phyloP scores from a whole-genome alignment of 768 basidiomycete species.

The Daedaleopsis sinensis region DNA sequence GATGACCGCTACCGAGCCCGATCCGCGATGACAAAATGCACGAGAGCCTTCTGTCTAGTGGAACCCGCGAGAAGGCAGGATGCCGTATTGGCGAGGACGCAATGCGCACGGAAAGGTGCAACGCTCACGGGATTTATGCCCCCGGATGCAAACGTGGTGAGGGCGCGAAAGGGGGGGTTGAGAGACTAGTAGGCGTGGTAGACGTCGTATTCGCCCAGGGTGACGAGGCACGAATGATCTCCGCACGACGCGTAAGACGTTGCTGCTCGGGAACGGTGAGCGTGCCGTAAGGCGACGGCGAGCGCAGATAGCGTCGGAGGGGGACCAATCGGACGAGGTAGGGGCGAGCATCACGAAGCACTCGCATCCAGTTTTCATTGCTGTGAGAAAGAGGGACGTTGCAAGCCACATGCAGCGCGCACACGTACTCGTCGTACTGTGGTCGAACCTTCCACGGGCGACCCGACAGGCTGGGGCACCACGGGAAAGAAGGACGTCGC shows the following conservation, averaged over 20 bases:
- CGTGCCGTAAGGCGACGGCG: conserved; percentile 11
- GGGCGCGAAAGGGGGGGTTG: background rate
- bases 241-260: conserved; percentile 3
- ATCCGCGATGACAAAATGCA: background rate
- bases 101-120: background rate
- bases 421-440: background rate
- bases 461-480: conserved; percentile 1
- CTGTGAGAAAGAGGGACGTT: conserved; percentile 11
- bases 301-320: conserved; percentile 18
- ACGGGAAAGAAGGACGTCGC: conserved; percentile 4
- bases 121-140: background rate
- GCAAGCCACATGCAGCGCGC: conserved; percentile 9
- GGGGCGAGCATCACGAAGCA: conserved; percentile 17
- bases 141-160: background rate
- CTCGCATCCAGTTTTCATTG: conserved; percentile 16
- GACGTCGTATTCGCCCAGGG: too few species aligned
- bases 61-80: background rate
- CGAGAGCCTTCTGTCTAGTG: background rate
- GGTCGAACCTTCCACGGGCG: conserved; percentile 3
- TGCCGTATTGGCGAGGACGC: background rate
- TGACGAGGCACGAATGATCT: conserved; percentile 7
- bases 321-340: conserved; percentile 24
- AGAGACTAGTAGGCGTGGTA: background rate
- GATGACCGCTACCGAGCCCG: background rate
- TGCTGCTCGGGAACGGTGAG: conserved; percentile 3